Evolutionary conservation across 2,329 filamentous ascomycete genomes (phyloP).

Genomic region (Neopestalotiopsis sp.): DNA sequence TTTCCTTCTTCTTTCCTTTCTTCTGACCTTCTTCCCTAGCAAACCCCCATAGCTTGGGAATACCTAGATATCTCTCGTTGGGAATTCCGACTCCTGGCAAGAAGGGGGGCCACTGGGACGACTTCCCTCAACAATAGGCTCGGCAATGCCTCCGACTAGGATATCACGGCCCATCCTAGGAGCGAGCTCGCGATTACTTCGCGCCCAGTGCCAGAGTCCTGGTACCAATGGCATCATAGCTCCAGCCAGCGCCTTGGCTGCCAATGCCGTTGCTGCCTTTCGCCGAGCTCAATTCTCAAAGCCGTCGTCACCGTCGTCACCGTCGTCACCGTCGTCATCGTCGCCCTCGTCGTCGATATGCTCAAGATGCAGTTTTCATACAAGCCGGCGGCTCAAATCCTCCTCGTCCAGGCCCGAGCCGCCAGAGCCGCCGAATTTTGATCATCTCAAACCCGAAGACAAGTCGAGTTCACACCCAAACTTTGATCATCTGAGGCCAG

Average conservation of each 20-base stretch:
- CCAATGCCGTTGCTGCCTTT: slow-evolving; percentile 22
- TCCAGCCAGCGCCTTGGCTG: slow-evolving; percentile 24
- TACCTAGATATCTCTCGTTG: not conserved
- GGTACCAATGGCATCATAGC: slow-evolving; percentile 6
- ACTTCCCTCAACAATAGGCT: not conserved
- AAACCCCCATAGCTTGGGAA: not conserved
- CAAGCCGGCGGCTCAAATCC: slow-evolving; percentile 29
- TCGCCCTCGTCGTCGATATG: slow-evolving; percentile 29
- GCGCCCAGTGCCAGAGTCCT: slow-evolving; percentile 9
- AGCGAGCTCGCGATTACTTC: slow-evolving; percentile 18
- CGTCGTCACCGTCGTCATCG: not conserved
- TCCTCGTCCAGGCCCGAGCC: slow-evolving; percentile 33
- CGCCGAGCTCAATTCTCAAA: not conserved
- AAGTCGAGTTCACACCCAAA: slow-evolving; percentile 11
- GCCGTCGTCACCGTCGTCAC: not conserved
- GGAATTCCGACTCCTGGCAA: not conserved
- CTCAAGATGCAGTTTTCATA: slow-evolving; percentile 32
- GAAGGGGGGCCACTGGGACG: not conserved
- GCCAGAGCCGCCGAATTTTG: slow-evolving; percentile 19
- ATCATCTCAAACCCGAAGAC: slow-evolving; percentile 13
- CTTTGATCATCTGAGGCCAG: slow-evolving; percentile 7
- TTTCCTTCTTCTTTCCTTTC: not conserved
- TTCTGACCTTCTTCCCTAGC: not conserved
- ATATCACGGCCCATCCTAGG: slow-evolving; percentile 21
- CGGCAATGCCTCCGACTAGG: slow-evolving; percentile 20